phyloP scores from a whole-genome alignment of 192 early-diverging fungal species.

The Backusella circina region DNA sequence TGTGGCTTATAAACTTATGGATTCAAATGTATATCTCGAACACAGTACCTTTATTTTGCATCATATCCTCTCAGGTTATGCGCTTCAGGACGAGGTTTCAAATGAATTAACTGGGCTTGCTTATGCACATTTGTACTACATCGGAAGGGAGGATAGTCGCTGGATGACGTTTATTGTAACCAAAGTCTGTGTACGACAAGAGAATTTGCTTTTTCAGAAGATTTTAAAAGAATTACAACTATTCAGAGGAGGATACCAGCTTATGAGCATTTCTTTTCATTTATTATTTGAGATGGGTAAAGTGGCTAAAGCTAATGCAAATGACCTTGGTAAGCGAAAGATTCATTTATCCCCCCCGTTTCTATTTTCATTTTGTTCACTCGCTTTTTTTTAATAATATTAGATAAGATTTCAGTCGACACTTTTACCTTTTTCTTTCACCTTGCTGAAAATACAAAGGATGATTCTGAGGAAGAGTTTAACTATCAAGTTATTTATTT shows the following conservation, averaged over 20 bases:
- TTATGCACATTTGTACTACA: neutral
- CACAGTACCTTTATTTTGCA: neutral
- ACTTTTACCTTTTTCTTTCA: neutral
- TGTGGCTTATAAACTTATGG: neutral
- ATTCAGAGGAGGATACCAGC: neutral
- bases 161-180: constrained; percentile 10
- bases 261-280: neutral
- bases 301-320: neutral
- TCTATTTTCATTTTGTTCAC: neutral
- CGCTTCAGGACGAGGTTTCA: neutral
- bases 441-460: neutral
- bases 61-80: neutral
- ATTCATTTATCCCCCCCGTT: neutral
- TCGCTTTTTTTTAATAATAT: neutral
- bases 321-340: neutral
- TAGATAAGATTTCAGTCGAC: neutral
- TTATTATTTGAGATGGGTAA: neutral
- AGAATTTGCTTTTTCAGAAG: neutral
- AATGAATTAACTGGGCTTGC: neutral
- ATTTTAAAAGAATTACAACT: neutral
- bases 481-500: neutral
- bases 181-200: neutral
- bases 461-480: neutral
- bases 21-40: neutral
- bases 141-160: neutral